These are phyloP conservation scores for Penicillium italicum DNA, from an alignment of 2,329 filamentous ascomycete species.

Conservation along the genomic window DNA sequence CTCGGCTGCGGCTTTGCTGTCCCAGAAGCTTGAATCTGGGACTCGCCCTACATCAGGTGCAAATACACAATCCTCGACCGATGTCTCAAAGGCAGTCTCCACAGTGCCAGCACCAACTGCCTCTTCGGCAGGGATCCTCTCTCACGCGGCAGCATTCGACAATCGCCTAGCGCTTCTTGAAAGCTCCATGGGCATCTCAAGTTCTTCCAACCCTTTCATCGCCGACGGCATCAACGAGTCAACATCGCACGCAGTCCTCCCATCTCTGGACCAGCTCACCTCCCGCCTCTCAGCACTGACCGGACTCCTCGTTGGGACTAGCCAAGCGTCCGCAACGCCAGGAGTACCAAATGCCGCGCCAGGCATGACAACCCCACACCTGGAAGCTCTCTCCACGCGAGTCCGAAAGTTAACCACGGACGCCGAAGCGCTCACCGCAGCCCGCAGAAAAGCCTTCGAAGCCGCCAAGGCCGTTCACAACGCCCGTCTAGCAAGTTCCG, in stretches of 20 bases:
- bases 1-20: conserved; percentile 36
- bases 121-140: conserved; percentile 55
- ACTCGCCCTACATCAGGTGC: conserved; percentile 3
- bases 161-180: conserved; percentile 74
- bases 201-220: conserved; percentile 57
- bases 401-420: conserved; percentile 46
- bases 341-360: conserved; percentile 17
- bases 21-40: conserved; percentile 32
- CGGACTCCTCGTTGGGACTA: conserved; percentile 39
- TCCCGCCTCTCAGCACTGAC: conserved; percentile 74
- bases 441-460: conserved; percentile 43
- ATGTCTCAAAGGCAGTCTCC: conserved; percentile 12
- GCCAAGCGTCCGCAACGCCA: conserved; percentile 27
- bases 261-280: conserved; percentile 74
- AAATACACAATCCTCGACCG: conserved; percentile 4
- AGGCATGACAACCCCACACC: conserved; percentile 39
- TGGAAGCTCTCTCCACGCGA: conserved; percentile 44
- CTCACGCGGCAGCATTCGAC: conserved; percentile 84
- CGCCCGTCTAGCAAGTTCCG: conserved; percentile 34
- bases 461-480: conserved; percentile 43
- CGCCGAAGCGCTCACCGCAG: conserved; percentile 43
- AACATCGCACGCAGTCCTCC: conserved; percentile 65
- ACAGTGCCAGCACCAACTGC: conserved; percentile 9
- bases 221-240: conserved; percentile 50
- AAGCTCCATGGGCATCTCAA: conserved; percentile 72